A percentile compares a stretch with the other conserved stretches of the same genome.
phyloP scores from a whole-genome alignment of 805 yeast species.

The Wickerhamiella spandovensis region DNA sequence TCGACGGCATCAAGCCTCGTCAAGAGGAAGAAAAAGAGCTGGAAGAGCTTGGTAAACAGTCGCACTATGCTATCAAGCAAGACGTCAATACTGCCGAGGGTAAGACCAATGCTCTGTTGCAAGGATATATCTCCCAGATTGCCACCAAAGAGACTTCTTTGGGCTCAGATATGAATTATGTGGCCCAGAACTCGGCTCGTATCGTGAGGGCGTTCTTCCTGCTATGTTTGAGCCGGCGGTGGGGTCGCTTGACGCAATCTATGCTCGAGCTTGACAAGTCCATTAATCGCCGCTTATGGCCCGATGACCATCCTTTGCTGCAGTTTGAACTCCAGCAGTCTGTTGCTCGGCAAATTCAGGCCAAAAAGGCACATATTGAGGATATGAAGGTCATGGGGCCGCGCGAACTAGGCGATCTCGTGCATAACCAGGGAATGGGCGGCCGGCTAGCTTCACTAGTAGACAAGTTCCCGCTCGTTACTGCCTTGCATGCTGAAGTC shows the following conservation, averaged over 20 bases:
- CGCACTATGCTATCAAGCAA: conserved; percentile 39
- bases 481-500: conserved; percentile 57
- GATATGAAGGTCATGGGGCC: conserved; percentile 58
- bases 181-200: conserved; percentile 91
- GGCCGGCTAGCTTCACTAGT: conserved; percentile 42
- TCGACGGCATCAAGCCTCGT: conserved; percentile 77
- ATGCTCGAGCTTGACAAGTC: conserved; percentile 76
- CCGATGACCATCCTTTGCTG: conserved; percentile 74
- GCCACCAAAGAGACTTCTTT: conserved; percentile 65
- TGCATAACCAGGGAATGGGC: conserved; percentile 73
- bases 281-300: conserved; percentile 76
- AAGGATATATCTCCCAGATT: conserved; percentile 73
- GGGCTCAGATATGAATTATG: conserved; percentile 76
- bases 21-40: conserved; percentile 78
- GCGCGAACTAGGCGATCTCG: conserved; percentile 75
- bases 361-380: conserved; percentile 41
- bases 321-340: conserved; percentile 52
- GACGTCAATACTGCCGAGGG: conserved; percentile 67
- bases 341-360: conserved; percentile 46
- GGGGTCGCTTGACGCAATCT: conserved; percentile 73
- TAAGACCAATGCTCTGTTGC: conserved; percentile 76
- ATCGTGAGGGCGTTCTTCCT: conserved; percentile 83
- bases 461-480: conserved; percentile 60
- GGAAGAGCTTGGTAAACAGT: conserved; percentile 39
- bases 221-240: conserved; percentile 74